Evolutionary conservation across 495 filamentous ascomycete species (phyloP).

Genomic region (Tetracladium marchalianum): DNA sequence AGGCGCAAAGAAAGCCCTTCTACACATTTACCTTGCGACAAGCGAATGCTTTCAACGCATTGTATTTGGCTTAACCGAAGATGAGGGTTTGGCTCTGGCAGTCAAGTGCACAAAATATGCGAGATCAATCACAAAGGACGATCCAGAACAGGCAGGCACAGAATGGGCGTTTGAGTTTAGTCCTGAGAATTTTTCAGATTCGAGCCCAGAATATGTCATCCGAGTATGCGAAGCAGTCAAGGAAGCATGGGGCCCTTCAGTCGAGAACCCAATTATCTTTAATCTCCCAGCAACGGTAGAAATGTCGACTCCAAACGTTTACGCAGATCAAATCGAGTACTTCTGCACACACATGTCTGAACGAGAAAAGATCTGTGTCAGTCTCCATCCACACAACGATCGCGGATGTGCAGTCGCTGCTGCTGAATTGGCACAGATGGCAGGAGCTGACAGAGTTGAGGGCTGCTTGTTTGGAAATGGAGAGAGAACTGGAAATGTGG

Average conservation of each 20-base stretch:
- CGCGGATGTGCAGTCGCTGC: slow-evolving; percentile 80
- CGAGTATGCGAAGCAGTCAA: slow-evolving; percentile 91
- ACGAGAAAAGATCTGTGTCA: slow-evolving; percentile 71
- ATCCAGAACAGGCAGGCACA: slow-evolving; percentile 63
- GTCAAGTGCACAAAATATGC: slow-evolving; percentile 81
- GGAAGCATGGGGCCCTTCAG: slow-evolving; percentile 82
- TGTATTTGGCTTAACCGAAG: slow-evolving; percentile 78
- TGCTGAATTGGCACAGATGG: slow-evolving; percentile 92
- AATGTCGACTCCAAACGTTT: slow-evolving; percentile 91
- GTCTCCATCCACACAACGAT: slow-evolving; percentile 90
- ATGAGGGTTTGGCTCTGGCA: slow-evolving; percentile 73
- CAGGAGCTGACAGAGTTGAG: slow-evolving; percentile 90
- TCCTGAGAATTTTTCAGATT: slow-evolving; percentile 94
- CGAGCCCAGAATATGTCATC: slow-evolving; percentile 72
- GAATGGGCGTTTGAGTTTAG: slow-evolving; percentile 96
- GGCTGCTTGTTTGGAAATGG: slow-evolving; percentile 95
- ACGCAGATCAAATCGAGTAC: slow-evolving; percentile 94
- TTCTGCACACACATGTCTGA: slow-evolving; percentile 79
- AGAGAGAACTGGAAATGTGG: slow-evolving; percentile 92
- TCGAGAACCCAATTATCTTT: slow-evolving; percentile 84
- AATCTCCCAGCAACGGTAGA: slow-evolving; percentile 96
- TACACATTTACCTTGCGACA: slow-evolving; percentile 95
- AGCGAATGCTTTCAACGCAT: slow-evolving; percentile 86
- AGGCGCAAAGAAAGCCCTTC: slow-evolving; percentile 88
- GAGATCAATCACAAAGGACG: slow-evolving; percentile 88